A percentile compares a stretch with the other conserved stretches of the same genome.
Evolutionary conservation across 352 stramenopile genomes (phyloP).

Genomic region (Phytophthora podocarpi): DNA sequence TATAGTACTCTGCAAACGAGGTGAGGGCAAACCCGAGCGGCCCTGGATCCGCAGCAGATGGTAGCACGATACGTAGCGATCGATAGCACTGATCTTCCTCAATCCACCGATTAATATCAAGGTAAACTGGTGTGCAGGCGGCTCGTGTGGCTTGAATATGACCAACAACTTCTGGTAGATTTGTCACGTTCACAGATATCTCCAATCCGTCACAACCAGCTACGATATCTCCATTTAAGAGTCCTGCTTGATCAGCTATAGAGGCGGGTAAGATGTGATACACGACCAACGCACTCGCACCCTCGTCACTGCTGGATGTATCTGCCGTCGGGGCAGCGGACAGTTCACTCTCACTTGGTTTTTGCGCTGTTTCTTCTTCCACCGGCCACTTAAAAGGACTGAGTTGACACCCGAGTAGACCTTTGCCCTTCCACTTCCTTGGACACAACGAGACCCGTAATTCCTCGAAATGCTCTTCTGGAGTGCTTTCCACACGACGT

Average conservation of each 20-base stretch:
- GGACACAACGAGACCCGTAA: constrained; percentile 30
- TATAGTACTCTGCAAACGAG: constrained; percentile 62
- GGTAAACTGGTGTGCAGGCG: constrained; percentile 1
- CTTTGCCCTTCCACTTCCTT: constrained; percentile 69
- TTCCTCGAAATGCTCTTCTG: constrained; percentile 20
- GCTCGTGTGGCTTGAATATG: constrained; percentile 18
- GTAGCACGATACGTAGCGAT: constrained; percentile 30
- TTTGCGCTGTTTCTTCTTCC: neutral
- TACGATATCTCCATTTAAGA: constrained; percentile 57
- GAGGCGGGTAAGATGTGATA: constrained; percentile 41
- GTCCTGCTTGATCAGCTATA: constrained; percentile 34
- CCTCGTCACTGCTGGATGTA: constrained; percentile 7
- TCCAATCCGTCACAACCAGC: constrained; percentile 42
- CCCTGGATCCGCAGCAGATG: neutral
- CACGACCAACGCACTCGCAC: constrained; percentile 40
- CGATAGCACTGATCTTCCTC: constrained; percentile 49
- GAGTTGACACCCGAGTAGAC: constrained; percentile 64
- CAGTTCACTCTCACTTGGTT: neutral
- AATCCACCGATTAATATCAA: constrained; percentile 60
- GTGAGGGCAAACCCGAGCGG: constrained; percentile 55
- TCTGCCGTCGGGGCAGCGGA: neutral
- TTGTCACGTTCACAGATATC: constrained; percentile 2
- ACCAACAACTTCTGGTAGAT: constrained; percentile 16
- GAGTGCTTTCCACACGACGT: constrained; percentile 10
- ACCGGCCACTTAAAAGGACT: constrained; percentile 63